Evolutionary conservation across 768 basidiomycete species (phyloP), one percentile per base, ranked within the genome.

Genomic region (Trametes punicea): DNA sequence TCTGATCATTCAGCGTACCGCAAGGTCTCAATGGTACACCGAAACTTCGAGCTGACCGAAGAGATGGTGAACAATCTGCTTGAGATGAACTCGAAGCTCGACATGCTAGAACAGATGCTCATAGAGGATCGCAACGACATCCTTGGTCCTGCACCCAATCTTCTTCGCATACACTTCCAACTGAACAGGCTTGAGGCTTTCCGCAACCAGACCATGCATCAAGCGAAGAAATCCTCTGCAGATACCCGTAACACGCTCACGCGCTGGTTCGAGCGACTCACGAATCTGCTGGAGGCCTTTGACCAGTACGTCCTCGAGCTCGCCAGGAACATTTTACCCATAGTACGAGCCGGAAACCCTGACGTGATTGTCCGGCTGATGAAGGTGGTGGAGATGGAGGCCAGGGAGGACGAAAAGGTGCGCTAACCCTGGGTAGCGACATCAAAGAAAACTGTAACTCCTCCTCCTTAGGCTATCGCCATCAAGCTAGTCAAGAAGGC

Each of bases 351-450:
- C 3, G 93, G 93, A 0, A 75, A 93, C 67, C 78, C 85, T 0
- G 85, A 87, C 36, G 93, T 94, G n/a, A 81, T 98, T 8, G 93
- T 99, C 30, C 90, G 89, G 66, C 72, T 98, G 51, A 73, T 94
- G 67, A 99, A 98, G 74, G 89, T 99, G 53, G 88, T 90, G 10
- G 96, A 99, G 68, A 76, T 93, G 21, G 97, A 99, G 69, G 93
- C 90, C 4, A 83, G 79, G 66, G 92, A 93, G 69, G 97, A 98
- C 67, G 90, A 98, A 74, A 98, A 97, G 81, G 94, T 89, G 62
- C 18, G 46, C 36, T 30, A 0, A 36, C 34, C 15, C 38, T 21
- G 13, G 45, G 16, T 18, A 36, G 9, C 33, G 3, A 25, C 34
- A 13, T 11, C 30, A 13, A 23, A 23, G 3, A 45, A 46, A 29